Conservation (phyloP, 768 basidiomycete genomes). For the Atractiella rhizophila region DNA sequence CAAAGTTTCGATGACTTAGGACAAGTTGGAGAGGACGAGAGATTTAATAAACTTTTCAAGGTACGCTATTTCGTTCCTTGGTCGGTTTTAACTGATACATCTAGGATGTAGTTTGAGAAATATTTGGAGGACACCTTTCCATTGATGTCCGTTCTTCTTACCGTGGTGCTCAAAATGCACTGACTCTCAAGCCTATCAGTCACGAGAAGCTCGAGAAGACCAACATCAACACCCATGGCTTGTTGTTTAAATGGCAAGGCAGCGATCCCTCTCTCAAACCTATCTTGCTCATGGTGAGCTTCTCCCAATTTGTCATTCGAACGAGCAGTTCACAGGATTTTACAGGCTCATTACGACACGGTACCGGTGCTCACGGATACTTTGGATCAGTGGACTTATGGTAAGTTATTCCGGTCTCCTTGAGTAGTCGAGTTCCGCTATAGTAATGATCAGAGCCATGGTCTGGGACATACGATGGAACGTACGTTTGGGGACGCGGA, state of each 20-base stretch:
- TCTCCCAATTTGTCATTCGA: too few relatives aligned
- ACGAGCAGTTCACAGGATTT: too few relatives aligned
- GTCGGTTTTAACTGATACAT: background rate
- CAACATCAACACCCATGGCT: constrained; percentile 1
- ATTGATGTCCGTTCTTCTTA: constrained; percentile 27
- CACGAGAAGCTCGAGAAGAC: background rate
- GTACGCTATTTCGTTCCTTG: too few relatives aligned
- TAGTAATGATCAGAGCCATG: too few relatives aligned
- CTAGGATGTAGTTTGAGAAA: constrained; percentile 26
- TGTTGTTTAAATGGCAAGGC: background rate
- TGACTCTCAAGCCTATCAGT: too few relatives aligned
- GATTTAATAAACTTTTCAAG: too few relatives aligned
- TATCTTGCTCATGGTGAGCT: constrained; percentile 2
- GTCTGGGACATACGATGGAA: background rate
- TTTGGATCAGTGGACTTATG: constrained; percentile 19
- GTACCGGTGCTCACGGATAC: constrained; percentile 19
- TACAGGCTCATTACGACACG: constrained; percentile 20
- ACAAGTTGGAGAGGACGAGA: constrained; percentile 1
- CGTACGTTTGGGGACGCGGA: background rate
- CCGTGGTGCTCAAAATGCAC: too few relatives aligned
- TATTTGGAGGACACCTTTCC: constrained; percentile 37
- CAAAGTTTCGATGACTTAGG: constrained; percentile 11
- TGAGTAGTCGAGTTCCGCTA: too few relatives aligned
- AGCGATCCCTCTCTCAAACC: constrained; percentile 1
- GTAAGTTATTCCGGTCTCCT: too few relatives aligned